A percentile compares a stretch with the other conserved stretches of the same genome.
These are phyloP conservation scores for Mortierella sp. DNA, from an alignment of 371 early-diverging fungal genomes.

Conservation along the genomic window DNA sequence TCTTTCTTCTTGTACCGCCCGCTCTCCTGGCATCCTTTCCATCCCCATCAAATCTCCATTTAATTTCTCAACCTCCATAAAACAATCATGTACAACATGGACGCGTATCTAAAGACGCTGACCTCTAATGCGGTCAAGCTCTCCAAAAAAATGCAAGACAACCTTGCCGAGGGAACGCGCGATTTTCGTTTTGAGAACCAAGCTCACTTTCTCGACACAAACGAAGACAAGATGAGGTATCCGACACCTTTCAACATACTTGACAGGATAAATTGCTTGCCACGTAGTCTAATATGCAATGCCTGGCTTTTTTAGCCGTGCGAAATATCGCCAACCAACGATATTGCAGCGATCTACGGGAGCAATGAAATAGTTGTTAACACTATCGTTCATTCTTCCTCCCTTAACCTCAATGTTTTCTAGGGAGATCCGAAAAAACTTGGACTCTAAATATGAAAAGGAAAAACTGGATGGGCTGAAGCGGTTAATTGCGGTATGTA, in stretches of 20 bases:
- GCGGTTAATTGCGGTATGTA: constrained; percentile 86
- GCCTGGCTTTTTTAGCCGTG: not conserved
- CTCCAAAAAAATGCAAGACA: constrained; percentile 87
- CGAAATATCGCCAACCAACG: not conserved
- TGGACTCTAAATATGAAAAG: constrained; percentile 89
- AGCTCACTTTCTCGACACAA: constrained; percentile 88
- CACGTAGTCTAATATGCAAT: not conserved
- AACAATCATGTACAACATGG: constrained; percentile 47
- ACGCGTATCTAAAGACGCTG: constrained; percentile 51
- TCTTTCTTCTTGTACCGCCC: not conserved
- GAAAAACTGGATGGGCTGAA: constrained; percentile 94
- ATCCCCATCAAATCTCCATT: not conserved
- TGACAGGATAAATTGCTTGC: not conserved
- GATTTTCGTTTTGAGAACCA: constrained; percentile 85
- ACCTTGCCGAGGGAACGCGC: constrained; percentile 87
- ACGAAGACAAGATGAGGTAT: constrained; percentile 81
- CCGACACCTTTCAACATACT: not conserved
- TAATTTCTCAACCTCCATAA: not conserved
- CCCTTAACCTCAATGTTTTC: not conserved
- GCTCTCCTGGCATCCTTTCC: not conserved
- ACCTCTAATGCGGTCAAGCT: constrained; percentile 78
- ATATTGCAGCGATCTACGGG: not conserved
- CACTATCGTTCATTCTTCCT: not conserved
- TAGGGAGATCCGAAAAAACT: constrained; percentile 77
- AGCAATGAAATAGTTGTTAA: not conserved